These are phyloP conservation scores for Phytopythium aichiense DNA, from an alignment of 352 stramenopile species.

Conservation along the genomic window DNA sequence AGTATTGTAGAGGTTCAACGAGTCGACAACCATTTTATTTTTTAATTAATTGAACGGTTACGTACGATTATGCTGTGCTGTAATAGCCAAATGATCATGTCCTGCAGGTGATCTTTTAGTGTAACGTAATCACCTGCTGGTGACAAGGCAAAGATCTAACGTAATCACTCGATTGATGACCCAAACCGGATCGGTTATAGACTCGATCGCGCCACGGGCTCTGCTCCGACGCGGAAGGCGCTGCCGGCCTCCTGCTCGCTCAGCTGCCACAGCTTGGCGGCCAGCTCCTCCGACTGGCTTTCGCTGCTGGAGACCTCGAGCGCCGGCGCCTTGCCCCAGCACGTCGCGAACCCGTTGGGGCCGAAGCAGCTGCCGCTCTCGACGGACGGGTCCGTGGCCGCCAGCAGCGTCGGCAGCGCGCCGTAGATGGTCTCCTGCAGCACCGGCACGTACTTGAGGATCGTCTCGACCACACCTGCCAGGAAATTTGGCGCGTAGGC, in stretches of 20 bases:
- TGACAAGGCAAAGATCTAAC: neutral
- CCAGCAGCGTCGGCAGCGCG: slow-evolving; percentile 27
- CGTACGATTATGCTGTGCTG: neutral
- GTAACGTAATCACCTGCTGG: neutral
- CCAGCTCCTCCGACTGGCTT: slow-evolving; percentile 27
- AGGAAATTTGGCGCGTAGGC: slow-evolving; percentile 21
- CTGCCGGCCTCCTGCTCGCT: slow-evolving; percentile 12
- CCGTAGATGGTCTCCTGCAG: slow-evolving; percentile 25
- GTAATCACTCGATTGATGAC: slow-evolving; percentile 1
- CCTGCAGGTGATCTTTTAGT: neutral
- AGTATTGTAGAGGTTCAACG: neutral
- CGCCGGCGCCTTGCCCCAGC: slow-evolving; percentile 20
- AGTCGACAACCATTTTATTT: no score
- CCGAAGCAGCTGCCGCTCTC: slow-evolving; percentile 19
- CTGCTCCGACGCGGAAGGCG: neutral
- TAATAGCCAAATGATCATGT: neutral
- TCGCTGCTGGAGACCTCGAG: slow-evolving; percentile 23
- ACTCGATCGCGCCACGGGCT: neutral
- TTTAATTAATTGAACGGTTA: no score
- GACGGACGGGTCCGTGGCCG: slow-evolving; percentile 20
- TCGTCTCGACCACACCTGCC: slow-evolving; percentile 19
- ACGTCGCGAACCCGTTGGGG: slow-evolving; percentile 23
- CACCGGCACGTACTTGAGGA: slow-evolving; percentile 25
- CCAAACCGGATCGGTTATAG: neutral
- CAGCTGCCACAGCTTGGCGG: slow-evolving; percentile 23